These are phyloP conservation scores for Apiospora arundinis DNA, from an alignment of 2,329 filamentous ascomycete species.

Conservation along the genomic window DNA sequence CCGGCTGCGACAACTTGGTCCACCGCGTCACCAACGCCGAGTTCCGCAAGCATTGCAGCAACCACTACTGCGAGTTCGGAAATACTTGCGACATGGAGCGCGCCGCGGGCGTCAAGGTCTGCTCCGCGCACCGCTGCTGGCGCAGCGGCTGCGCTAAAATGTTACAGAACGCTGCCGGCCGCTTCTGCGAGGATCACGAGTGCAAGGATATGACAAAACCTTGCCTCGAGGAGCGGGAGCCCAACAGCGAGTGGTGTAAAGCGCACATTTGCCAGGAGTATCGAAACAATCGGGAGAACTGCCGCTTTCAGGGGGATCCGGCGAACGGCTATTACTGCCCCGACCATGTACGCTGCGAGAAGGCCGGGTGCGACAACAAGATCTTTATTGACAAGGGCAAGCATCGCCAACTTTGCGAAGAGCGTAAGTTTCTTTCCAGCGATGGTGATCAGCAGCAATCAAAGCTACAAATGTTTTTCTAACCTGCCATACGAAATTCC, in stretches of 20 bases:
- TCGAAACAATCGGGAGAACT: background rate
- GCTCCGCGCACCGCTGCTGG: background rate
- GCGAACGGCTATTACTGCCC: background rate
- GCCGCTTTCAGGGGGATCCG: background rate
- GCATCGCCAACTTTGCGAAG: background rate
- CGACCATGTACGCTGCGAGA: constrained; percentile 8
- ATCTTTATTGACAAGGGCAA: background rate
- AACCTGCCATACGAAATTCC: background rate
- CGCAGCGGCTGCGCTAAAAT: background rate
- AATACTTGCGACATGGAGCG: background rate
- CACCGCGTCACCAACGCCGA: constrained; percentile 1
- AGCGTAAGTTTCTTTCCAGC: background rate
- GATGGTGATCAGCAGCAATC: background rate
- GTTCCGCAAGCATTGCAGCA: constrained; percentile 10
- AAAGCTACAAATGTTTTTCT: background rate
- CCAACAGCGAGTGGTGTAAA: background rate
- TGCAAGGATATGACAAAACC: background rate
- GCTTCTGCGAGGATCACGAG: constrained; percentile 14
- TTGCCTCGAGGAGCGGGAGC: background rate
- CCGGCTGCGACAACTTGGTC: background rate
- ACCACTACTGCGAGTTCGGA: constrained; percentile 19
- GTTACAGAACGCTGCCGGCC: background rate
- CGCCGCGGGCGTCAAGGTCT: background rate
- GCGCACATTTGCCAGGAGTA: background rate
- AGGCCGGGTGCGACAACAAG: background rate